Percentiles rank a stretch among this genome's conserved stretches.
Conservation (phyloP, 2,329 filamentous ascomycete genomes). For the Hawksworthiomyces lignivorus region DNA sequence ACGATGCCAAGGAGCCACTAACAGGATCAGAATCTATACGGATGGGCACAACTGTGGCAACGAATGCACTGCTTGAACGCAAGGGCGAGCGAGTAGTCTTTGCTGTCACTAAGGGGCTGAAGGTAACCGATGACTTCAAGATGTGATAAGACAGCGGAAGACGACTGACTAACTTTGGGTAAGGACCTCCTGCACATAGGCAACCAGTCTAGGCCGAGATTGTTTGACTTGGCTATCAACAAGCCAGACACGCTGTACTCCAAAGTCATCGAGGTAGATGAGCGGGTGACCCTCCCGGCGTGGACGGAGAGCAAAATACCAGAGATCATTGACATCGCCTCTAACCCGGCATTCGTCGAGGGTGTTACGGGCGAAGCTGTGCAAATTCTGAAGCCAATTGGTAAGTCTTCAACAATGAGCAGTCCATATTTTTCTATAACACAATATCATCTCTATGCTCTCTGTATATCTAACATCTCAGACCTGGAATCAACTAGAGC, state of each 20-base stretch:
- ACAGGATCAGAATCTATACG: slow-evolving; percentile 63
- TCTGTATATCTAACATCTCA: no score
- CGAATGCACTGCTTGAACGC: slow-evolving; percentile 79
- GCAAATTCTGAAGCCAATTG: slow-evolving; percentile 56
- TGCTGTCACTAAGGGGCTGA: no score
- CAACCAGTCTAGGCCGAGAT: slow-evolving; percentile 80
- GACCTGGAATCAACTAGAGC: slow-evolving; percentile 47
- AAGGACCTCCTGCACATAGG: slow-evolving; percentile 81
- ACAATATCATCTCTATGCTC: no score
- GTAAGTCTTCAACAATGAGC: no score
- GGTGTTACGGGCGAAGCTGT: slow-evolving; percentile 69
- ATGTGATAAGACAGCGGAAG: slow-evolving; percentile 77
- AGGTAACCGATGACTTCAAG: no score
- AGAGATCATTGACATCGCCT: slow-evolving; percentile 32
- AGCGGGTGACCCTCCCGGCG: slow-evolving; percentile 83
- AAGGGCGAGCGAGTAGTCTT: no score
- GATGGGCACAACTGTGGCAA: slow-evolving; percentile 93
- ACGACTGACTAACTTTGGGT: slow-evolving; percentile 80
- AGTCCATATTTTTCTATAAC: no score
- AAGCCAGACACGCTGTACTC: slow-evolving; percentile 84
- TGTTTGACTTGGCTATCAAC: slow-evolving; percentile 83
- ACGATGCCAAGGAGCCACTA: background rate
- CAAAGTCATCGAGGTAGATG: slow-evolving; percentile 74
- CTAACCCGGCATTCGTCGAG: slow-evolving; percentile 51
- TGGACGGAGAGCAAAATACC: slow-evolving; percentile 87